phyloP scores from a whole-genome alignment of 176 grass and related monocot species.

The Raddia guianensis region DNA sequence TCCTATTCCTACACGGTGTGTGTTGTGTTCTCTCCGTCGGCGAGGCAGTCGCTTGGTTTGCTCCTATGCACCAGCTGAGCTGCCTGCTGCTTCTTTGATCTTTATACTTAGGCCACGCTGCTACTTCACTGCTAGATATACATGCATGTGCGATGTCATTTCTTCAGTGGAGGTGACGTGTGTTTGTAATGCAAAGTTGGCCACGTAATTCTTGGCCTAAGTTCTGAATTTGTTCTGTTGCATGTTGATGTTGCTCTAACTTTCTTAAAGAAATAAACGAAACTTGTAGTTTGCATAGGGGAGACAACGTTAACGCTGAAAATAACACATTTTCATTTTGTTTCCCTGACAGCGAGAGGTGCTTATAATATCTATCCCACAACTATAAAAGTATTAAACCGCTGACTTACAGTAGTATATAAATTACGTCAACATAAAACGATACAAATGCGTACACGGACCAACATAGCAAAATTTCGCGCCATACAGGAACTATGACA shows the following conservation, averaged over 20 bases:
- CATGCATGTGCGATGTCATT: conserved; percentile 26
- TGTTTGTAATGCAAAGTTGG: conserved; percentile 38
- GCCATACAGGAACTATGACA: conserved; percentile 3
- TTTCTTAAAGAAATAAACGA: background rate
- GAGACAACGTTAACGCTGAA: background rate
- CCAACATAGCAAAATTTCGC: background rate
- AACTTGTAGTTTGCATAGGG: background rate
- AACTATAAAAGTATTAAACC: background rate
- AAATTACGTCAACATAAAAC: background rate
- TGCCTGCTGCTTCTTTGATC: background rate
- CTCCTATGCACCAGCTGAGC: conserved; percentile 5
- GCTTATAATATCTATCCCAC: background rate
- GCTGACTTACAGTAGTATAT: background rate
- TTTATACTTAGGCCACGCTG: conserved; percentile 6
- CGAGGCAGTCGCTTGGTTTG: conserved; percentile 2
- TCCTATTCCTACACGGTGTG: background rate
- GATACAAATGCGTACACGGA: background rate
- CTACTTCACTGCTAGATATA: conserved; percentile 10
- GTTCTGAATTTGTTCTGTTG: background rate
- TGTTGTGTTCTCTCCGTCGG: conserved; percentile 15
- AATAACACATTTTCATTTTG: background rate
- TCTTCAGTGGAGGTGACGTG: conserved; percentile 10
- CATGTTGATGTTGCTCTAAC: conserved; percentile 6
- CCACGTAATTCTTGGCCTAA: conserved; percentile 44
- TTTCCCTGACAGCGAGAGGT: background rate